A percentile compares a stretch with the other conserved stretches of the same genome.
Evolutionary conservation across 78 protist genomes (phyloP).

Genomic region (Neovahlkampfia damariscottae): DNA sequence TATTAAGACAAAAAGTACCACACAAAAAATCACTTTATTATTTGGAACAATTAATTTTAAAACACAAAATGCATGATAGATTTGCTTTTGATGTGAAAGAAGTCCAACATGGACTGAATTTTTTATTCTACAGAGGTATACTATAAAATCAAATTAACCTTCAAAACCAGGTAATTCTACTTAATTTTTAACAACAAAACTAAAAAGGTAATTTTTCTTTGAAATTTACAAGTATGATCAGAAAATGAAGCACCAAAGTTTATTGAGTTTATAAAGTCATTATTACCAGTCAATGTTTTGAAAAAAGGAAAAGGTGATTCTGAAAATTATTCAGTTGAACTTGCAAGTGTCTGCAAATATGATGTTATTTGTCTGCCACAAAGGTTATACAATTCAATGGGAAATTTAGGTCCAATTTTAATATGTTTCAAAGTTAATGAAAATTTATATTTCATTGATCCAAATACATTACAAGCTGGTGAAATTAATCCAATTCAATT

Average conservation of each 20-base stretch:
- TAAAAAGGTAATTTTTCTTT: no score
- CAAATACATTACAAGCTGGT: slow-evolving; percentile 50
- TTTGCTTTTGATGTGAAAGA: slow-evolving; percentile 50
- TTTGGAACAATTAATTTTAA: slow-evolving; percentile 92
- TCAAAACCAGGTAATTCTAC: no score
- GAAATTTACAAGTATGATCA: no score
- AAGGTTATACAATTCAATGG: slow-evolving; percentile 23
- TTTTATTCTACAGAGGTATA: slow-evolving; percentile 69
- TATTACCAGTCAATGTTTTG: slow-evolving; percentile 61
- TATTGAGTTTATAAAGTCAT: slow-evolving; percentile 52
- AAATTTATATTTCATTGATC: slow-evolving; percentile 69
- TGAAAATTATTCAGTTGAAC: slow-evolving; percentile 51
- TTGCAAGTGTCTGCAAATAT: slow-evolving; percentile 86
- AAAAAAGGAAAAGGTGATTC: slow-evolving; percentile 24
- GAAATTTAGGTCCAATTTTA: slow-evolving; percentile 42
- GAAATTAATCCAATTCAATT: slow-evolving; percentile 40
- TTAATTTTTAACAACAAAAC: no score
- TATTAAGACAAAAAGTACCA: slow-evolving; percentile 82
- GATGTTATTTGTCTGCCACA: slow-evolving; percentile 88
- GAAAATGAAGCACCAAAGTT: slow-evolving; percentile 57
- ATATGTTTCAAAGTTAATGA: slow-evolving; percentile 42
- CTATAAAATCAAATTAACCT: no score
- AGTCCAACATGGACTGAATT: slow-evolving; percentile 82
- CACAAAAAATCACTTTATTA: slow-evolving; percentile 87
- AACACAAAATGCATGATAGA: slow-evolving; percentile 69